Base-by-base conservation (phyloP, 179 eudicot genomes). In the Patellifolia procumbens region DNA sequence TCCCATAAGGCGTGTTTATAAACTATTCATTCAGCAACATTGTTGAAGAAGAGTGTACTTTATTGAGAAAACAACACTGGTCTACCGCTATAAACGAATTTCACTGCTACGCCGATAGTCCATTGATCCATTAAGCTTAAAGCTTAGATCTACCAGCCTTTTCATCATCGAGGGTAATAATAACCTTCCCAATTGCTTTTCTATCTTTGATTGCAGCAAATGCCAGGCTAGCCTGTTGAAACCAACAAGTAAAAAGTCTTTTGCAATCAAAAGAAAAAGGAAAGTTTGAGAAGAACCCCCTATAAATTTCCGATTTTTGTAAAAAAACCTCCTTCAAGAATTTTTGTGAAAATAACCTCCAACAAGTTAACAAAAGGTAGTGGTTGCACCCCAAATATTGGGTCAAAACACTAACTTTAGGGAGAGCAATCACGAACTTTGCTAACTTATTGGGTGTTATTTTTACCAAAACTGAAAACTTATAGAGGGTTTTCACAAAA, bases 151-250 rank as follows among this genome's bases (percentile, higher is more conserved):
- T 84, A 55, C 81, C 85, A 72, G 80, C 52, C 71, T 76, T 87
- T 64, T 75, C 74, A 76, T 88, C 92, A 58, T 85, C 85, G n/a
- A 91, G 83, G 59, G 81, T 76, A 61, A 95, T 86, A 89, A 95
- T 78, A 85, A 95, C 99, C 83, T 95, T 95, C 73, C 98, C 98
- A 4, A 95, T 88, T 45, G 75, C 98, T 84, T 88, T 89, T 76
- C 98, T 83, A 74, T 93, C 93, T 86, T 86, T 90, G 69, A 95
- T 81, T 59, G 92, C 95, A 59, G 90, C 70, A 83, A 95, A 93
- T 63, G 99, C 99, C 77, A 88, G 99, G 83, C 91, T 78, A 72
- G 97, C 97, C 99, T 93, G 95, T 79, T 42, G 64, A 3, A 34
- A 37, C 72, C 81, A 67, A 29, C 32, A 5, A 28, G 24, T 61